Conservation (phyloP, 495 filamentous ascomycete genomes). For the Choiromyces venosus region DNA sequence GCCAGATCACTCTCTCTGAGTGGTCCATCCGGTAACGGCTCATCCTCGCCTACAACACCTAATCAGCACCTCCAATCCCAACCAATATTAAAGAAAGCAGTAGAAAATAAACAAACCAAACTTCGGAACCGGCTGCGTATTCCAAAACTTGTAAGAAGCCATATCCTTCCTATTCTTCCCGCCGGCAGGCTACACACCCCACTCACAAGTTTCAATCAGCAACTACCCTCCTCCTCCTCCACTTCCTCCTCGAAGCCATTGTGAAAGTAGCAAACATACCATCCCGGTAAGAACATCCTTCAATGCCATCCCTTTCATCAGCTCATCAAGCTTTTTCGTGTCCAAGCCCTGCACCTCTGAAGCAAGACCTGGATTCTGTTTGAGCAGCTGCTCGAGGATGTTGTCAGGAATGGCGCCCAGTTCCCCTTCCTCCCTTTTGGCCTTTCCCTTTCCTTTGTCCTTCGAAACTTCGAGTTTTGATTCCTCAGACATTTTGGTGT, state of each 20-base stretch:
- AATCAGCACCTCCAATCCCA: constrained; percentile 8
- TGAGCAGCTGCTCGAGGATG: constrained; percentile 53
- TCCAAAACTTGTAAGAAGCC: constrained; percentile 96
- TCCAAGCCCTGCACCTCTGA: constrained; percentile 48
- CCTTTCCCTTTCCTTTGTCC: constrained; percentile 49
- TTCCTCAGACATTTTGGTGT: constrained; percentile 26
- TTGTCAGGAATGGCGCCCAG: constrained; percentile 46
- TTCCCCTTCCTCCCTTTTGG: constrained; percentile 37
- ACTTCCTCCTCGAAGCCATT: background rate
- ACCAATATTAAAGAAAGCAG: background rate
- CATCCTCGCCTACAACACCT: constrained; percentile 23
- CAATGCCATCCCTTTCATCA: constrained; percentile 66
- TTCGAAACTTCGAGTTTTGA: constrained; percentile 42
- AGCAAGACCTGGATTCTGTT: constrained; percentile 58
- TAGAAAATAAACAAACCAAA: constrained; percentile 51
- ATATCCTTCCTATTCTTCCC: constrained; percentile 93
- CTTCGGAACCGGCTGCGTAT: constrained; percentile 86
- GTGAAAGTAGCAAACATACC: constrained; percentile 28
- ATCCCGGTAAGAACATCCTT: constrained; percentile 79
- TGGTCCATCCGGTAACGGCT: constrained; percentile 49
- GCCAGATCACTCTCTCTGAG: constrained; percentile 62
- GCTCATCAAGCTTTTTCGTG: constrained; percentile 47
- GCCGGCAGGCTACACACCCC: constrained; percentile 47
- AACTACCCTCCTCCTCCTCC: background rate
- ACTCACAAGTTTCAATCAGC: constrained; percentile 6